Conservation (phyloP, 768 basidiomycete species). For the Lentinula sp. region DNA sequence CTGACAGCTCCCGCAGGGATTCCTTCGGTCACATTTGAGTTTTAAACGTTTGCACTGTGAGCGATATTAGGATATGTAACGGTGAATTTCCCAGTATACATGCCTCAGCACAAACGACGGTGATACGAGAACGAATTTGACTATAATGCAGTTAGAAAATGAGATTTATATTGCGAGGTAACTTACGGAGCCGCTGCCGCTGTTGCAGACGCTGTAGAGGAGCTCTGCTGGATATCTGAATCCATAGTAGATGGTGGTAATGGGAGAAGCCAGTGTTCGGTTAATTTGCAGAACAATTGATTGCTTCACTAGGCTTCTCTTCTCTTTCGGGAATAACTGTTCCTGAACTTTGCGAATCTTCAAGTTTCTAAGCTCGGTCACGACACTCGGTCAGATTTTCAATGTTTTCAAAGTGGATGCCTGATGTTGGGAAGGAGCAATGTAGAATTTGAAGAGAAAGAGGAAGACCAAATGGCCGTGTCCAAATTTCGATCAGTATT, state of each 20-base stretch:
- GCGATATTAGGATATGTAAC: constrained; percentile 1
- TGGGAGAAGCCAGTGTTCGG: constrained; percentile 4
- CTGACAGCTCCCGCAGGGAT: constrained; percentile 70
- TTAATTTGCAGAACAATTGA: background rate
- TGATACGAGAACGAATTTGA: constrained; percentile 70
- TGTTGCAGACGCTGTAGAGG: background rate
- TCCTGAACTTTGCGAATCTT: background rate
- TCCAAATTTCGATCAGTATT: background rate
- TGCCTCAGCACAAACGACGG: constrained; percentile 80
- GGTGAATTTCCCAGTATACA: constrained; percentile 11
- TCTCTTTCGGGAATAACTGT: background rate
- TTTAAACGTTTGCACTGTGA: constrained; percentile 81
- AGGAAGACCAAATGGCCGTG: background rate
- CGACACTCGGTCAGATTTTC: background rate
- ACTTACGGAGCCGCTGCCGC: constrained; percentile 4
- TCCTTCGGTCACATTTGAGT: constrained; percentile 76
- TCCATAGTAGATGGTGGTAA: constrained; percentile 6
- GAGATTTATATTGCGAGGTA: background rate
- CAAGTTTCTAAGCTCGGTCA: background rate
- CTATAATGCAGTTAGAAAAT: constrained; percentile 20
- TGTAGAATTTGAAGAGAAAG: too few species aligned
- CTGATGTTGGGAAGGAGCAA: background rate
- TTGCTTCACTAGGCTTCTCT: background rate
- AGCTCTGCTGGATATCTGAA: constrained; percentile 2
- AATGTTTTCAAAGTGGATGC: background rate